Conservation (phyloP, 2,329 filamentous ascomycete species). For the Sporothrix luriei region DNA sequence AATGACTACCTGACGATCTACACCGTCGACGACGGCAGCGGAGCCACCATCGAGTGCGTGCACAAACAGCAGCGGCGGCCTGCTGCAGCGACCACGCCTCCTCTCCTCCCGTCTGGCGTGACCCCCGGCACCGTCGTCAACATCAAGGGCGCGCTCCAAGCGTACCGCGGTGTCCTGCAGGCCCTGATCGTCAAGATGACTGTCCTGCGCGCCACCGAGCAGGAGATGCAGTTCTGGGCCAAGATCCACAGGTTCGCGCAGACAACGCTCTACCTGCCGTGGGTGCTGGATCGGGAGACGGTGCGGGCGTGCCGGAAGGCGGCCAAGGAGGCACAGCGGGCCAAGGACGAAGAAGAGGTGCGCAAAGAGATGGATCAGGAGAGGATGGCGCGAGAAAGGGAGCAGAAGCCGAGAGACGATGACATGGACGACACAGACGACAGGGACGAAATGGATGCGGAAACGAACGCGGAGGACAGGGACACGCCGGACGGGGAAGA, state of each 20-base stretch:
- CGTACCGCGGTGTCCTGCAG: slow-evolving; percentile 50
- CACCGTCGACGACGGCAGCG: slow-evolving; percentile 68
- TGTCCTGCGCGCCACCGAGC: slow-evolving; percentile 54
- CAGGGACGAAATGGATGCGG: too few species aligned
- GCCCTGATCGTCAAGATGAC: slow-evolving; percentile 56
- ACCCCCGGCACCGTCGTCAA: slow-evolving; percentile 55
- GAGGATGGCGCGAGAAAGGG: background rate
- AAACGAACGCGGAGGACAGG: background rate
- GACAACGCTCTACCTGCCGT: slow-evolving; percentile 56
- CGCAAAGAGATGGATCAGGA: background rate
- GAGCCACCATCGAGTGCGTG: slow-evolving; percentile 58
- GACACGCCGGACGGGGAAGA: background rate
- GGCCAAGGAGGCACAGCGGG: slow-evolving; percentile 43
- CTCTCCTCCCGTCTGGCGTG: background rate
- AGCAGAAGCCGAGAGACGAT: background rate
- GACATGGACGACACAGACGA: too few species aligned
- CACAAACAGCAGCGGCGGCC: slow-evolving; percentile 29
- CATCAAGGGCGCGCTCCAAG: slow-evolving; percentile 56
- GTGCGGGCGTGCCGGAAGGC: slow-evolving; percentile 55
- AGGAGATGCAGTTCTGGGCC: slow-evolving; percentile 63
- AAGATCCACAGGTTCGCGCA: slow-evolving; percentile 54
- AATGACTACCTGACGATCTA: slow-evolving; percentile 52
- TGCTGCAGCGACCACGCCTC: background rate
- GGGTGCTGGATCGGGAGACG: slow-evolving; percentile 56
- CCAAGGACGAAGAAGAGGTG: background rate